A percentile compares a stretch with the other conserved stretches of the same genome.
Conservation (phyloP, 1,284 basidiomycete species). For the Fomitopsis betulina region DNA sequence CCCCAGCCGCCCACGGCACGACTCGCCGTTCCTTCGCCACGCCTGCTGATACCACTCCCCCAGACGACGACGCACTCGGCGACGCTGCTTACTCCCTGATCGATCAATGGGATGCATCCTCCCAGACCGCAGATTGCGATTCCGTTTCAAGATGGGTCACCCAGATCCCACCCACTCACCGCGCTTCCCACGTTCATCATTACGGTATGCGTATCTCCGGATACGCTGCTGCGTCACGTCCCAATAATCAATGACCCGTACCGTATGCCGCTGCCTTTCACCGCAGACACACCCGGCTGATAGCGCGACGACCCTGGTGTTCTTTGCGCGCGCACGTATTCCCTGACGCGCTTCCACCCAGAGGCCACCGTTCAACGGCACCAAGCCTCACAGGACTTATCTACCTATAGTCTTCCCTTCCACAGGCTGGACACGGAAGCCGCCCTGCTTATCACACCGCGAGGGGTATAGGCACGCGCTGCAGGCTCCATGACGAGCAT, state of each 20-base stretch:
- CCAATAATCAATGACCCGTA: neutral
- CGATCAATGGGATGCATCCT: neutral
- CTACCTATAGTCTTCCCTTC: too few species aligned
- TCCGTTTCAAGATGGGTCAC: neutral
- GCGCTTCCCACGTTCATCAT: neutral
- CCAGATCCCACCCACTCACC: neutral
- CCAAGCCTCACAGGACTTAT: too few species aligned
- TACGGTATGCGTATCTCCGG: neutral
- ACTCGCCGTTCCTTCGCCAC: neutral
- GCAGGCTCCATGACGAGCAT: too few species aligned
- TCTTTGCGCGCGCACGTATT: too few species aligned
- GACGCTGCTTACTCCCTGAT: neutral
- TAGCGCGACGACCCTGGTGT: neutral
- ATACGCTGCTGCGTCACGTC: neutral
- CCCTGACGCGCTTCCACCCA: too few species aligned
- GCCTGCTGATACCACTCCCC: neutral
- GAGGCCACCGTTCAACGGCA: too few species aligned
- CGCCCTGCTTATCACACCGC: too few species aligned
- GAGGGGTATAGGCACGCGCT: too few species aligned
- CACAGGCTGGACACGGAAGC: too few species aligned
- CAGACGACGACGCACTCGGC: neutral
- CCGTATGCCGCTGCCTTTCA: neutral
- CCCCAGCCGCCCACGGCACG: neutral
- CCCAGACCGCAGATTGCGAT: neutral
- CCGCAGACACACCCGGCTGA: neutral